Evolutionary conservation across 2,329 filamentous ascomycete species (phyloP).

Genomic region (Monilinia aucupariae): DNA sequence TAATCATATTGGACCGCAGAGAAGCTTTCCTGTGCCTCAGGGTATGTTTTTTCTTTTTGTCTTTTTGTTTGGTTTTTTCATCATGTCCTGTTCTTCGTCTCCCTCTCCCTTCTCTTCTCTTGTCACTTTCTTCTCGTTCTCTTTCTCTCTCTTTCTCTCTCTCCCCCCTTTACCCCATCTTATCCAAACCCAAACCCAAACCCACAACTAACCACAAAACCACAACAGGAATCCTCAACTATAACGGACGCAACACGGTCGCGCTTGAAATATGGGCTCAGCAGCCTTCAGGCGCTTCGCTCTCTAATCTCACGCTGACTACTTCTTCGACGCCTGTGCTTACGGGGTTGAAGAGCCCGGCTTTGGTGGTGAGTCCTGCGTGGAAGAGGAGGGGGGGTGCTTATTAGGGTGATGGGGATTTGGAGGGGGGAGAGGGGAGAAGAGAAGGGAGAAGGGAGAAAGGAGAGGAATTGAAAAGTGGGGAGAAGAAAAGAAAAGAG

Average conservation of each 20-base stretch:
- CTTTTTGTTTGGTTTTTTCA: too few relatives aligned
- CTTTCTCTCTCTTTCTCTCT: too few relatives aligned
- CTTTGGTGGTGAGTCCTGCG: constrained; percentile 25
- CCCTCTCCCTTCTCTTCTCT: too few relatives aligned
- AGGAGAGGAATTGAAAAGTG: too few relatives aligned
- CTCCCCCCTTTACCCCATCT: too few relatives aligned
- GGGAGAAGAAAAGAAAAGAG: too few relatives aligned
- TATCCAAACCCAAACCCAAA: too few relatives aligned
- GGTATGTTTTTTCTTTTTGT: constrained; percentile 40
- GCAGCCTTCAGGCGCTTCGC: constrained; percentile 28
- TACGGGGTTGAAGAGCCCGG: constrained; percentile 28
- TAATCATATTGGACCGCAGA: constrained; percentile 73
- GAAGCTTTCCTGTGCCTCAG: constrained; percentile 64
- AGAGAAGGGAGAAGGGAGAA: too few relatives aligned
- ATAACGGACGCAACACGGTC: constrained; percentile 64
- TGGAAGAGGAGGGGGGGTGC: constrained; percentile 30
- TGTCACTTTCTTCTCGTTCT: too few relatives aligned
- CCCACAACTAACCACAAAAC: too few relatives aligned
- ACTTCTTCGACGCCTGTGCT: constrained; percentile 25
- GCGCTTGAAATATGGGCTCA: constrained; percentile 63
- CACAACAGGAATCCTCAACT: constrained; percentile 64
- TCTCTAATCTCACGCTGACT: constrained; percentile 28
- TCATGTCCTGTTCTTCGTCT: too few relatives aligned
- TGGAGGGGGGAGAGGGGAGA: background rate
- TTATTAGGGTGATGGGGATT: constrained; percentile 21